Evolutionary conservation across 495 filamentous ascomycete species (phyloP).

Genomic region (Xylaria flabelliformis): DNA sequence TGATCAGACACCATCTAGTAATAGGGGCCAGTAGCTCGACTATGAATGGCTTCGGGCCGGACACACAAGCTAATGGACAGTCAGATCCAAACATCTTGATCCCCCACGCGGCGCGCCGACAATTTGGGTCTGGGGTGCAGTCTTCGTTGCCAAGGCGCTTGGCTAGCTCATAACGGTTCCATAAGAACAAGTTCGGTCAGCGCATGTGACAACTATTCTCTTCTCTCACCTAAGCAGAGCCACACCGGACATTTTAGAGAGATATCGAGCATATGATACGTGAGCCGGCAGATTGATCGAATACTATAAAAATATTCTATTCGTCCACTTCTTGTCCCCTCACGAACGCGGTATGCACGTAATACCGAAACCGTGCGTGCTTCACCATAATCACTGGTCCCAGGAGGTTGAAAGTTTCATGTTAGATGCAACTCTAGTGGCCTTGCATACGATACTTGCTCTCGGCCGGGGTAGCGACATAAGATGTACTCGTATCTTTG

Average conservation of each 20-base stretch:
- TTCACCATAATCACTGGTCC: neutral
- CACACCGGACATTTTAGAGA: neutral
- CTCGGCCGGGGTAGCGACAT: neutral
- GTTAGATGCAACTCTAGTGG: neutral
- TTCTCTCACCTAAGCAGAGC: neutral
- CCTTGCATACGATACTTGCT: neutral
- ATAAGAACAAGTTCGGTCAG: neutral
- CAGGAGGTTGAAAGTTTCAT: neutral
- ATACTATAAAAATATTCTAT: neutral
- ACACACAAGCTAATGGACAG: neutral
- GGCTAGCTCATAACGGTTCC: neutral
- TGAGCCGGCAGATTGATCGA: neutral
- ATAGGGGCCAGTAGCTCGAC: neutral
- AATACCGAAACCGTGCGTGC: neutral
- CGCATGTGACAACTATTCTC: conserved; percentile 11
- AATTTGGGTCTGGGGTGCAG: conserved; percentile 9
- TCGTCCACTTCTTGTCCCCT: neutral
- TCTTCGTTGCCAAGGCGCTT: conserved; percentile 17
- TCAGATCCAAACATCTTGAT: neutral
- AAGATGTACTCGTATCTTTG: neutral
- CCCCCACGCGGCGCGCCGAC: conserved; percentile 10
- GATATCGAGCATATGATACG: neutral
- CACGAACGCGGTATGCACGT: neutral
- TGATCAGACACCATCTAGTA: neutral
- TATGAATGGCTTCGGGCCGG: neutral